Base-by-base conservation (phyloP, 352 stramenopile species). In the Phytophthora colocasiae region DNA sequence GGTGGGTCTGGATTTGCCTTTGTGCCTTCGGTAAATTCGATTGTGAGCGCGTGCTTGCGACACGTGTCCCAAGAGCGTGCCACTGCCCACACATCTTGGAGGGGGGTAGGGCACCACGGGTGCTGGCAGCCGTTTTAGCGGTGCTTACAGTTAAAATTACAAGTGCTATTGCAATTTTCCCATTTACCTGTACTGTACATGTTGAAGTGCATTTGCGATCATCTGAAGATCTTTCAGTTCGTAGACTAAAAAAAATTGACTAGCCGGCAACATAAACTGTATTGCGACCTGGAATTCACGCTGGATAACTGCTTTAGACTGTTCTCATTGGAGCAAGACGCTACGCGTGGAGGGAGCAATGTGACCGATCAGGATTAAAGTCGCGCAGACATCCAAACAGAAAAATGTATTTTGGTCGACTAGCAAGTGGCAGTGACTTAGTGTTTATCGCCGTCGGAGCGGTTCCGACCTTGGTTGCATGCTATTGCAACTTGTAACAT, bases 241-340 rank as follows among this genome's bases (percentile, higher is more conserved):
- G 4, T 14, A 34, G 8, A 46, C 15, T 19, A 19, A 19, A 19
- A 19, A 19, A n/a, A n/a, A n/a, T n/a, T n/a, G 36, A 41, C 44
- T 32, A 44, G n/a, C 34, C 46, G 51, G 12, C 38, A 19, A 45
- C 19, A 62, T 51, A 62, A 49, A 62, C 43, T 62, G 24, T 15
- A 38, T 36, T 31, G 27, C 1, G 27, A 31, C 27, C 22, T 22
- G 22, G 2, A 22, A 22, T 31, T 7, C 27, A 31, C 27, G 31
- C 31, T 34, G 31, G 8, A 34, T 34, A 34, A 11, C 22, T 12
- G n/a, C 44, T 51, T n/a, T 10, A 14, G 6, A 47, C 15, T 7
- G 19, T 45, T 59, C 22, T 40, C 19, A 59, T 60, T 66, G 58
- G 58, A 66, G 29, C 29, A 31, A 60, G 34, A 41, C 39, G 36